phyloP scores from a whole-genome alignment of 2,329 filamentous ascomycete species.

The Pseudocercospora vitis region DNA sequence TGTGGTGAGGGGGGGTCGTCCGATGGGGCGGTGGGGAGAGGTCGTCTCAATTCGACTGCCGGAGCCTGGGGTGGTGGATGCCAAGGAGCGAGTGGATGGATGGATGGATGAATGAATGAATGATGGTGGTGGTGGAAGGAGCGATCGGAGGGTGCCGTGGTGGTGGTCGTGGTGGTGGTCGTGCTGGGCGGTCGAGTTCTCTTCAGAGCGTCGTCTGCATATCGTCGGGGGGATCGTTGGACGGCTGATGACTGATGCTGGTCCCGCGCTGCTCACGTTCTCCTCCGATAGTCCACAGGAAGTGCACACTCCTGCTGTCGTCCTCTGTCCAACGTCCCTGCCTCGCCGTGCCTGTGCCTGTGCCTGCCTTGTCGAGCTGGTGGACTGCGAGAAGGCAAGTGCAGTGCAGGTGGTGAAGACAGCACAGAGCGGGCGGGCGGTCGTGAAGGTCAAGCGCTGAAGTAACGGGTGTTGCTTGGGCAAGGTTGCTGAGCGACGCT shows the following conservation, averaged over 20 bases:
- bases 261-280: background rate
- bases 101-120: slow-evolving; percentile 2
- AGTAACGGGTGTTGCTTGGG: background rate
- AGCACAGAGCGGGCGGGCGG: background rate
- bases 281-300: background rate
- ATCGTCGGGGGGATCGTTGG: background rate
- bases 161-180: background rate
- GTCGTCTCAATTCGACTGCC: slow-evolving; percentile 10
- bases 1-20: slow-evolving; percentile 7
- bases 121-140: background rate
- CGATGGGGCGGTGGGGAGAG: slow-evolving; percentile 7
- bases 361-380: background rate
- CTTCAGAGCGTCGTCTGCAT: slow-evolving; percentile 5
- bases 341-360: background rate
- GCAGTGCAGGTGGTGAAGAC: background rate
- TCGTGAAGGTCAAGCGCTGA: slow-evolving; percentile 1
- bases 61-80: background rate
- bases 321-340: background rate
- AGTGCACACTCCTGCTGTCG: background rate
- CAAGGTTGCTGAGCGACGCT: background rate
- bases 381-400: background rate
- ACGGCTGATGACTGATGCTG: slow-evolving; percentile 1
- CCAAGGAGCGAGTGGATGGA: slow-evolving; percentile 11
- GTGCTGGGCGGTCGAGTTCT: background rate
- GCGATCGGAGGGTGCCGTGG: too few relatives aligned